phyloP scores from a whole-genome alignment of 2,329 filamentous ascomycete genomes.

The Botrytis medusae region DNA sequence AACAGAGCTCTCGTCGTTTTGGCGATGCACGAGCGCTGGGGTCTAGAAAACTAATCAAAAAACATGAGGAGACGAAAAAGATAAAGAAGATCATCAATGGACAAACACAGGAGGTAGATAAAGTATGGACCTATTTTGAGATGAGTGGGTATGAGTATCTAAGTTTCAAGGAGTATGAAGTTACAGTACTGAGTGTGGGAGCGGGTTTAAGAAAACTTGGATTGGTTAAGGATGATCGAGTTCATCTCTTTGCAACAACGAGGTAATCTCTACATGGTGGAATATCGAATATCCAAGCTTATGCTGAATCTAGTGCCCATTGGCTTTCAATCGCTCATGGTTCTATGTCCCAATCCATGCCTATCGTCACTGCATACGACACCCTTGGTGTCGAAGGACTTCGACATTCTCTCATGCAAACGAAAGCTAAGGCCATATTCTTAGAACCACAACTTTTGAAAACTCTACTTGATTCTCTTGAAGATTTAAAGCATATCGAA shows the following conservation, averaged over 20 bases:
- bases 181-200: conserved; percentile 65
- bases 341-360: conserved; percentile 79
- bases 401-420: conserved; percentile 82
- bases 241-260: conserved; percentile 81
- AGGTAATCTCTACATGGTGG: neutral
- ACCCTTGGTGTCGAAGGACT: conserved; percentile 83
- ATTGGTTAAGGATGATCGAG: conserved; percentile 63
- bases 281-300: neutral
- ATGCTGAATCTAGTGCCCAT: conserved; percentile 44
- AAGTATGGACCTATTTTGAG: conserved; percentile 88
- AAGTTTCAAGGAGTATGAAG: conserved; percentile 76
- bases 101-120: conserved; percentile 75
- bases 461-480: conserved; percentile 56
- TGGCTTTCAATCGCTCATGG: conserved; percentile 84
- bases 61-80: conserved; percentile 82
- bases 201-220: conserved; percentile 72
- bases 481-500: conserved; percentile 56
- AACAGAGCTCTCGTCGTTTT: conserved; percentile 62
- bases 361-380: conserved; percentile 93
- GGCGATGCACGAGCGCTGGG: conserved; percentile 67
- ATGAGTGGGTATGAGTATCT: conserved; percentile 76
- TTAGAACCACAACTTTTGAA: conserved; percentile 75
- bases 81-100: conserved; percentile 86
- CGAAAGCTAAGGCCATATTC: conserved; percentile 79
- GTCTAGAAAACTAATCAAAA: conserved; percentile 70